phyloP scores from a whole-genome alignment of 768 basidiomycete species.

The Kwoniella pini region DNA sequence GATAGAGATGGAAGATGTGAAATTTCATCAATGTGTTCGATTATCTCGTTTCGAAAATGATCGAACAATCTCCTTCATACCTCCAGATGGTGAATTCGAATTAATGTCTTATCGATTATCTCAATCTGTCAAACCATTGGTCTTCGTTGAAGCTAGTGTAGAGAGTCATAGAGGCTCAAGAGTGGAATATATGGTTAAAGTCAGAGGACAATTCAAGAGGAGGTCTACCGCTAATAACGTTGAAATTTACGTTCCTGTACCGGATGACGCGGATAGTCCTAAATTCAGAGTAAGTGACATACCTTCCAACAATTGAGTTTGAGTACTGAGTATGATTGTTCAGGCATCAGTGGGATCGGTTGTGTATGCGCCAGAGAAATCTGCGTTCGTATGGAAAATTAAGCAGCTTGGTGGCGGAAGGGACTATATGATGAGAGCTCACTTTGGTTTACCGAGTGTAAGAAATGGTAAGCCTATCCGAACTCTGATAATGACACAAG shows the following conservation, averaged over 20 bases:
- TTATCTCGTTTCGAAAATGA: constrained; percentile 97
- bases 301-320: background rate
- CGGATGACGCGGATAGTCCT: constrained; percentile 96
- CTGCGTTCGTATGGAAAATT: constrained; percentile 99
- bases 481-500: no score
- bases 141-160: constrained; percentile 96
- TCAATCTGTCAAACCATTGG: constrained; percentile 92
- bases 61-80: constrained; percentile 98
- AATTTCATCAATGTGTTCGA: constrained; percentile 99
- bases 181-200: constrained; percentile 91
- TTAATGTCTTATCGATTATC: constrained; percentile 97
- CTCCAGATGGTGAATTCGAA: constrained; percentile 98
- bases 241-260: constrained; percentile 97
- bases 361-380: constrained; percentile 96
- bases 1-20: constrained; percentile 99
- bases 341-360: constrained; percentile 93
- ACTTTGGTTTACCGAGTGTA: constrained; percentile 94
- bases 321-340: constrained; percentile 1
- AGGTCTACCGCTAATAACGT: constrained; percentile 97
- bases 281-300: constrained; percentile 77
- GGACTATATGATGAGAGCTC: constrained; percentile 97
- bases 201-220: constrained; percentile 94
- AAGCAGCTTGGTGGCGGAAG: constrained; percentile 94
- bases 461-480: constrained; percentile 67
- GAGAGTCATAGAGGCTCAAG: constrained; percentile 92